These are phyloP conservation scores for Candida nitratophila DNA, from an alignment of 805 yeast species.

Conservation along the genomic window DNA sequence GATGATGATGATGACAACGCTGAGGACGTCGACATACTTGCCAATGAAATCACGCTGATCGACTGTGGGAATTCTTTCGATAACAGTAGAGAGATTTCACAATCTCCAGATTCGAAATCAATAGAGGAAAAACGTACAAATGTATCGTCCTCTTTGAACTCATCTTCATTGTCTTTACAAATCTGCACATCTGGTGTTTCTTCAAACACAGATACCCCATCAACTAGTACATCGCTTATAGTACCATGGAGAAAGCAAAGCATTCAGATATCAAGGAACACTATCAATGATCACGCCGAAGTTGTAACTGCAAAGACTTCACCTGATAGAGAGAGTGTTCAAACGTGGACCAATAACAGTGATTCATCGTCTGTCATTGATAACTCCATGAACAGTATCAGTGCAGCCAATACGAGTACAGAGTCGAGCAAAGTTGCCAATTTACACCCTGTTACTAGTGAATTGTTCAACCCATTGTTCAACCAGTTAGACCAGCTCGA, in stretches of 20 bases:
- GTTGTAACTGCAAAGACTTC: not conserved
- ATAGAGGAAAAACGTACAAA: not conserved
- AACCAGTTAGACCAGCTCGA: constrained; percentile 32
- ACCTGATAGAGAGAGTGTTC: not conserved
- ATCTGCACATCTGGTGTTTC: not conserved
- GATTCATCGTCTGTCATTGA: not conserved
- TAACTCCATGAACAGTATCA: not conserved
- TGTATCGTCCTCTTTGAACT: not conserved
- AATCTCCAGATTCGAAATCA: not conserved
- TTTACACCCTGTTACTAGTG: constrained; percentile 40
- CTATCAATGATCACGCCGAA: not conserved
- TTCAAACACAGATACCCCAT: not conserved
- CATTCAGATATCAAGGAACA: too few relatives aligned
- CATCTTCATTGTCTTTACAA: not conserved
- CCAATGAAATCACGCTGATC: not conserved
- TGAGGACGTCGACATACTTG: not conserved
- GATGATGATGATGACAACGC: not conserved
- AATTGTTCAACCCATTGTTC: constrained; percentile 52
- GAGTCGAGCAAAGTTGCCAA: not conserved
- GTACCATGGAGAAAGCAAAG: not conserved
- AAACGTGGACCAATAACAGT: not conserved
- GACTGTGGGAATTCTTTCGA: not conserved
- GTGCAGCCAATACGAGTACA: not conserved
- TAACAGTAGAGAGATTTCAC: not conserved
- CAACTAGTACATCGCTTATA: not conserved